Percentiles rank a stretch among this genome's conserved stretches.
phyloP scores from a whole-genome alignment of 1,284 basidiomycete species.

The Ceratobasidium sp. region DNA sequence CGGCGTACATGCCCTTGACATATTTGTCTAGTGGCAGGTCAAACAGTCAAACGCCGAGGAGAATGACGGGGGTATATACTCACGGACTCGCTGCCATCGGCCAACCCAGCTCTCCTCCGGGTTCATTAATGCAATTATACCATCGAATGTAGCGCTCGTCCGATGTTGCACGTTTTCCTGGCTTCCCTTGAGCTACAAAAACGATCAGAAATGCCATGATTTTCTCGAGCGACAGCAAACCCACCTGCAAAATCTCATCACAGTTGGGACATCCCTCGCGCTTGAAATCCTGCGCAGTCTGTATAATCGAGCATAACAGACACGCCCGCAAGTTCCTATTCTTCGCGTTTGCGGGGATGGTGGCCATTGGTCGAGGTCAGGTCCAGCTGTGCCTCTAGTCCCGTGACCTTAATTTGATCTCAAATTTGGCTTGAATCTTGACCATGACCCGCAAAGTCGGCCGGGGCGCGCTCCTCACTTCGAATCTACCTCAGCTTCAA shows the following conservation, averaged over 20 bases:
- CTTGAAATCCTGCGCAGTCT: constrained; percentile 86
- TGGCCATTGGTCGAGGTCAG: constrained; percentile 41
- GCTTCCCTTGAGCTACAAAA: constrained; percentile 86
- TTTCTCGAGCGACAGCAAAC: constrained; percentile 49
- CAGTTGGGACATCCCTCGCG: constrained; percentile 95
- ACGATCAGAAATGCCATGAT: not conserved
- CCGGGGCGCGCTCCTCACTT: constrained; percentile 59
- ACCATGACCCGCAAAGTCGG: constrained; percentile 46
- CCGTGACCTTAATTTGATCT: constrained; percentile 41
- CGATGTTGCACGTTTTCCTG: constrained; percentile 86
- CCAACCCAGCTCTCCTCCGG: constrained; percentile 96
- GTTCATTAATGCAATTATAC: constrained; percentile 89
- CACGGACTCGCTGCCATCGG: constrained; percentile 90
- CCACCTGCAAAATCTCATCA: constrained; percentile 92
- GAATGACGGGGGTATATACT: constrained; percentile 54
- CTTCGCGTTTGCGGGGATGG: constrained; percentile 71
- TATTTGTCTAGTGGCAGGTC: constrained; percentile 74
- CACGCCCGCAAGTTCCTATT: constrained; percentile 88
- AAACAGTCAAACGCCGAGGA: not conserved
- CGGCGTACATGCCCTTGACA: constrained; percentile 88
- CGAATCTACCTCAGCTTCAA: constrained; percentile 79
- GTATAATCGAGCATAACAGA: constrained; percentile 91
- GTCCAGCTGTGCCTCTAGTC: constrained; percentile 7
- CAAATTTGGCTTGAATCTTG: constrained; percentile 37
- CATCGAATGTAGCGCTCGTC: constrained; percentile 96